Evolutionary conservation across 2,329 filamentous ascomycete genomes (phyloP), one percentile per base, ranked within the genome.

Genomic region (Penicillium brevicompactum): DNA sequence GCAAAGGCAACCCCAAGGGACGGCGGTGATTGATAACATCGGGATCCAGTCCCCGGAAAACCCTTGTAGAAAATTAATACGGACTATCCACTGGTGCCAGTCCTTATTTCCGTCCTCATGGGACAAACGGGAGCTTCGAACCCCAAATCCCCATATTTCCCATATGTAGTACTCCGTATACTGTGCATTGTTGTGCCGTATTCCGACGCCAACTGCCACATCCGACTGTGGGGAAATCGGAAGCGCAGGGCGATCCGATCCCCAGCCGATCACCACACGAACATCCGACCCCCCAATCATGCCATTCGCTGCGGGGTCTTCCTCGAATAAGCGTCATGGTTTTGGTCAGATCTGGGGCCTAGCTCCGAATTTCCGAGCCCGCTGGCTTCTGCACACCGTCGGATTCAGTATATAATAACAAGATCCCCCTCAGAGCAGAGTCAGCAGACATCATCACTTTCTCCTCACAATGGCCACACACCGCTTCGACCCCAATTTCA

Each of bases 401-500:
- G 2, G 48, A 14, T 4, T 4, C 32, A 30, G 34, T 59, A 60
- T 61, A 61, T 56, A 60, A 46, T 13, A 40, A 40, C 24, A 27
- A 27, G 5, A 16, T 16, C 43, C 31, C 24, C n/a, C 13, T 37
- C 34, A 13, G 3, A 14, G 13, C 13, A 31, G 7, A 7, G 30
- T 10, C 7, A 31, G 6, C 10, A n/a, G 6, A 14, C 34, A 37
- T 13, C 34, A n/a, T n/a, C 34, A 14, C 13, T n/a, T 37, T 7
- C 13, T 10, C 31, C 7, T n/a, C 34, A 65, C 55, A 50, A 64
- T 71, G 63, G 63, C 69, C 22, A 58, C 64, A 37, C 67, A 69
- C 55, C 64, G 70, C 31, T 73, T 79, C 65, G 75, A 81, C 60
- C 78, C 79, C 47, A 70, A 72, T 57, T 75, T 83, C 66, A 93